phyloP scores from a whole-genome alignment of 257 asterid species.

The Knoxia roxburghii region DNA sequence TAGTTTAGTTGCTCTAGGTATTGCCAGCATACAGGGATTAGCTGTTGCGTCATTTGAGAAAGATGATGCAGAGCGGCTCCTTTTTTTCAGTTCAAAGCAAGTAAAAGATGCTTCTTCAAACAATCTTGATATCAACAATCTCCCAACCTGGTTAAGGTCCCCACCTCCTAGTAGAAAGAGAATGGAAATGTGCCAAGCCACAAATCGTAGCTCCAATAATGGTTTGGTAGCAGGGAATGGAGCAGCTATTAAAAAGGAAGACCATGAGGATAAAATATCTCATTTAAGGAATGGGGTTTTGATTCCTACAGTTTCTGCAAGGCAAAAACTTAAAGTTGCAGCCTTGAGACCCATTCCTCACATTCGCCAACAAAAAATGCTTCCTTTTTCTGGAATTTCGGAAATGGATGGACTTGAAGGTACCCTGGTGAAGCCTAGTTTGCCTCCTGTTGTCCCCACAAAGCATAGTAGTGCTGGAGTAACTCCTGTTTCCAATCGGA shows the following conservation, averaged over 20 bases:
- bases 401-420: constrained; percentile 52
- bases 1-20: constrained; percentile 79
- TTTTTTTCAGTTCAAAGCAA: constrained; percentile 50
- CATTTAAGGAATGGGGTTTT: constrained; percentile 39
- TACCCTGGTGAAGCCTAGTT: constrained; percentile 43
- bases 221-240: constrained; percentile 27
- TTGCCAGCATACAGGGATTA: constrained; percentile 81
- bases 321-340: constrained; percentile 60
- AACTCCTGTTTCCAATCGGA: constrained; percentile 54
- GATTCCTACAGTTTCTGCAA: constrained; percentile 26
- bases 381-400: constrained; percentile 66
- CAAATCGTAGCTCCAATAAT: constrained; percentile 24
- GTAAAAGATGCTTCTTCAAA: constrained; percentile 29
- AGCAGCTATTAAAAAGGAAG: constrained; percentile 35
- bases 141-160: constrained; percentile 77
- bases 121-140: constrained; percentile 32
- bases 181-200: constrained; percentile 33
- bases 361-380: constrained; percentile 89
- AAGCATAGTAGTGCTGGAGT: constrained; percentile 52
- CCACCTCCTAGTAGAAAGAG: constrained; percentile 86
- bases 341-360: constrained; percentile 97
- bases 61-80: constrained; percentile 77
- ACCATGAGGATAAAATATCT: constrained; percentile 28
- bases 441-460: constrained; percentile 51
- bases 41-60: constrained; percentile 87